Evolutionary conservation across 495 filamentous ascomycete genomes (phyloP), one percentile per base, ranked within the genome.

Genomic region (Xylaria curta): DNA sequence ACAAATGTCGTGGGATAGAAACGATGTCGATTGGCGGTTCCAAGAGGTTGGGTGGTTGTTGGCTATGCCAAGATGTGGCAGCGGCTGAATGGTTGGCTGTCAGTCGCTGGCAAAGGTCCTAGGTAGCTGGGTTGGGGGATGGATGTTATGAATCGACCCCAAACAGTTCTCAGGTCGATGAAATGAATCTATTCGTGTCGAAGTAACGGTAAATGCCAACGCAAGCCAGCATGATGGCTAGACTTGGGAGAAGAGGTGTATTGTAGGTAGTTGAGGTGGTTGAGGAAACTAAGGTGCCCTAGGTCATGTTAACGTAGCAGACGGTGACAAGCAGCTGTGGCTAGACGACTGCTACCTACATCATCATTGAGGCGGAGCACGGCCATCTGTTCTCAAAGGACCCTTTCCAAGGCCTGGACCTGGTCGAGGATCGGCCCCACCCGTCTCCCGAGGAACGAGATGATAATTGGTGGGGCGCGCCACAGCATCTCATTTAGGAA

Each of bases 61-160:
- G 40, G 67, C 44, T 46, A 19, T 36, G 67, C 67, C 67, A 60
- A 69, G 67, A 60, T n/a, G 36, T 49, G 26, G 67, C 54, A 47
- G 67, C 54, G 56, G 54, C 67, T 61, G 67, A 61, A 61, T 61
- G 67, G 67, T 69, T 69, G 67, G 67, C 36, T 61, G 44, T 51
- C 17, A 40, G 59, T 21, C 44, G 58, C 28, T 28, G 56, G 21
- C 6, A 26, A 2, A 3, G 42, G 42, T 63, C 13, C n/a, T 63
- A 42, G 60, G 38, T 42, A 42, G 13, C 53, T 56, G 53, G 12
- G 26, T 56, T 31, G 38, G 19, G 38, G 38, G 10, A 21, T 5
- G 44, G 12, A 46, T 15, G 7, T 17, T 46, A 47, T 60, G 36
- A 24, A n/a, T 36, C 38, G 10, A 26, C 36, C 15, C 17, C 15